A percentile compares a stretch with the other conserved stretches of the same genome.
phyloP scores from a whole-genome alignment of 139 green algal species.

The Volvox africanus region DNA sequence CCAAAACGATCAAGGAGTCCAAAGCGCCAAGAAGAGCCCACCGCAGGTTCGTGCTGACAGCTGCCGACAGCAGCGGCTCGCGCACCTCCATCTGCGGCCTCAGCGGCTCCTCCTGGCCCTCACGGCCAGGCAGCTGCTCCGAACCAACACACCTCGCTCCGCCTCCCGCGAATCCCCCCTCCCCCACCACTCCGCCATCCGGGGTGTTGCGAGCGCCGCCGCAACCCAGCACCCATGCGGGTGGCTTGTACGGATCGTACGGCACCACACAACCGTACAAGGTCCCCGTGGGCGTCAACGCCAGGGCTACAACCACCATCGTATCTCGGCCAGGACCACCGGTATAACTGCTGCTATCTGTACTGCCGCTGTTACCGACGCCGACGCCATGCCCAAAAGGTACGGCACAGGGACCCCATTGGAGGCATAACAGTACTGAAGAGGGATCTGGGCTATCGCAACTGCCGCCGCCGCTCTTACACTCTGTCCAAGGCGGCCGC shows the following conservation, averaged over 20 bases:
- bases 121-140: no score
- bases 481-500: background rate
- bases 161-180: background rate
- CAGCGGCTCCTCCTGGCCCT: background rate
- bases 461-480: no score
- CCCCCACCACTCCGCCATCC: background rate
- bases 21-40: slow-evolving; percentile 17
- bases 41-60: background rate
- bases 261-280: slow-evolving; percentile 36
- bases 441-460: background rate
- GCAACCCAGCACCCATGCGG: background rate
- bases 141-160: no score
- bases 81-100: background rate
- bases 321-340: background rate
- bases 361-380: background rate
- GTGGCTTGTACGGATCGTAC: background rate
- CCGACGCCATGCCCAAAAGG: background rate
- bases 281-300: background rate
- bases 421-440: background rate
- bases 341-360: background rate
- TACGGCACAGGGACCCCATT: background rate
- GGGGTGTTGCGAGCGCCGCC: background rate
- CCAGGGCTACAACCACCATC: background rate
- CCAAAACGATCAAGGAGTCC: slow-evolving; percentile 21
- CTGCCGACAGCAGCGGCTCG: slow-evolving; percentile 35